Evolutionary conservation across 768 basidiomycete species (phyloP), one percentile per base, ranked within the genome.

Genomic region (Hygrophoropsis aurantiaca): DNA sequence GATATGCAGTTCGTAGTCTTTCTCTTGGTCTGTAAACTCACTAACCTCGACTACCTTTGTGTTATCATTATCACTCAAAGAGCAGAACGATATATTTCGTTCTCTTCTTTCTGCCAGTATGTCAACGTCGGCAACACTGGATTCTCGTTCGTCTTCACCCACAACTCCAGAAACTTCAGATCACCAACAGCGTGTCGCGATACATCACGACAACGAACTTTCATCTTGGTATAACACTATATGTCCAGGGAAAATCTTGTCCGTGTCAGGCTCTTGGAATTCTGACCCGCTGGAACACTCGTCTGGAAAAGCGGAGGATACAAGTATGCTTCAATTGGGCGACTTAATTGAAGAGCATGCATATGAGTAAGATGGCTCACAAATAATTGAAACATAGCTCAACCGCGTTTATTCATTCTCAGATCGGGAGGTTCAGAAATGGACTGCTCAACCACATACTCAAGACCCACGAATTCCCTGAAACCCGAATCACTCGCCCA

Each of bases 261-360:
- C 67, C 32, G 53, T 64, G 43, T 68, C 70, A 42, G 58, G 69
- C 39, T 58, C 63, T 50, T 81, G 79, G 80, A 69, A 72, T 39
- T 58, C 65, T 24, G 74, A 75, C 52, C 46, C 68, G 20, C 62
- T 69, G 24, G 70, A 70, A 46, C 56, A 69, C 36, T 49, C 69
- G 16, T 60, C 70, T 11, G 67, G 68, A 50, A 81, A 82, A 58
- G 62, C 70, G 41, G 82, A 78, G 30, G 72, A 74, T 39, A 71
- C 76, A 19, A 67, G 68, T 42, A 85, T 86, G 68, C 78, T 89
- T 52, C 72, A 76, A 34, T 68, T 90, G 34, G 83, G 87, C 57
- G 88, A 90, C 58, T 70, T 90, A 39, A 78, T 90, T 44, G 82
- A 87, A 57, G 80, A 82, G 51, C 78, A 84, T 56, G 84, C 80